Percentiles rank a stretch among this genome's conserved stretches.
phyloP scores from a whole-genome alignment of 768 basidiomycete genomes.

The Rickenella mellea region DNA sequence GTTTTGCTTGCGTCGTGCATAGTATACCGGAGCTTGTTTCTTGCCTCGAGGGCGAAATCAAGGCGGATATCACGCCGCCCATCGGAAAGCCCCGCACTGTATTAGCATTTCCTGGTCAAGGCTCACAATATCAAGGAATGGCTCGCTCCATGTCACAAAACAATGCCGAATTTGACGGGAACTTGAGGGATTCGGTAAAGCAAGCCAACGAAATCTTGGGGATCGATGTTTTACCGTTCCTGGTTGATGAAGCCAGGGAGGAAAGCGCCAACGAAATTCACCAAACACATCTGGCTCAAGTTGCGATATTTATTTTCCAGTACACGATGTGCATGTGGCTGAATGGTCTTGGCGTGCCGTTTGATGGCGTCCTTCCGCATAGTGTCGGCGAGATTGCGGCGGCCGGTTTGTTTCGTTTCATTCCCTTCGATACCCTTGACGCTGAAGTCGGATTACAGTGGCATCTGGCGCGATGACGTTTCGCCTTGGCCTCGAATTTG shows the following conservation, averaged over 20 bases:
- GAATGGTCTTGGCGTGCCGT: constrained; percentile 16
- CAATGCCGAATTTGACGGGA: constrained; percentile 22
- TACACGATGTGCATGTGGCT: constrained; percentile 23
- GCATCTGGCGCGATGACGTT: too few species aligned
- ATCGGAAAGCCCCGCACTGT: too few species aligned
- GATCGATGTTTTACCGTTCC: too few species aligned
- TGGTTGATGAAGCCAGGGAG: too few species aligned
- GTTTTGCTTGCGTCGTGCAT: constrained; percentile 22
- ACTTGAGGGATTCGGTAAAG: too few species aligned
- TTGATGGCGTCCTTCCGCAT: constrained; percentile 25
- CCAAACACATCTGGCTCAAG: constrained; percentile 19
- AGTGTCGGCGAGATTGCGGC: constrained; percentile 29
- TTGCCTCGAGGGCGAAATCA: too few species aligned
- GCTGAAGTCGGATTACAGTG: too few species aligned
- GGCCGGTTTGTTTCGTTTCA: constrained; percentile 18
- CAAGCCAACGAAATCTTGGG: too few species aligned
- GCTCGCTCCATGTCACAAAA: constrained; percentile 21
- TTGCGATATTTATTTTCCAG: constrained; percentile 29
- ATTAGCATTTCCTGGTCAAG: constrained; percentile 28
- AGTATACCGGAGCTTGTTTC: constrained; percentile 24
- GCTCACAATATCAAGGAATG: constrained; percentile 28
- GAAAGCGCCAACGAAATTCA: constrained; percentile 17
- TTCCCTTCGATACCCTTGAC: too few species aligned
- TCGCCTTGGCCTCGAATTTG: too few species aligned
- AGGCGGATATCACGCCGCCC: too few species aligned